Conservation (phyloP, 2,329 filamentous ascomycete genomes). For the Alternaria infectoria region DNA sequence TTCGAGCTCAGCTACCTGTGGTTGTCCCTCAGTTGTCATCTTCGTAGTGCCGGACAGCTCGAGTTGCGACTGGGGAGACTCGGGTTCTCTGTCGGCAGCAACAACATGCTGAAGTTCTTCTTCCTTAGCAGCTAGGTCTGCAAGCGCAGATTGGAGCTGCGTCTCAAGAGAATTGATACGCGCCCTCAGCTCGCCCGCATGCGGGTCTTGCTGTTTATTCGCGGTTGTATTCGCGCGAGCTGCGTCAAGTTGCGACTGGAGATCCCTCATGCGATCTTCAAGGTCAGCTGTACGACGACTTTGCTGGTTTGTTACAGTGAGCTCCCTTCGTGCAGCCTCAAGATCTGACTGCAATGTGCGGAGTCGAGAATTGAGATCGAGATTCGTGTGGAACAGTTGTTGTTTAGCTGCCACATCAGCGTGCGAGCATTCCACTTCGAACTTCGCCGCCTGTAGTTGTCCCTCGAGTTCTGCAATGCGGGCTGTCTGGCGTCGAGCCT, state of each 20-base stretch:
- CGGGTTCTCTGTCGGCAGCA: background rate
- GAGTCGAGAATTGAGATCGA: constrained; percentile 31
- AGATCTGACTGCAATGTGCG: constrained; percentile 27
- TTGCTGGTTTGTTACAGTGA: background rate
- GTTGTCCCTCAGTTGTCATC: background rate
- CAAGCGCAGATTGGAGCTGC: background rate
- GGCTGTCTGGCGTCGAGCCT: constrained; percentile 11
- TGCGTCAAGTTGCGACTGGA: background rate
- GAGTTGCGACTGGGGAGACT: background rate
- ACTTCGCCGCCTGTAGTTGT: constrained; percentile 29
- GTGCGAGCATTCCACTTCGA: constrained; percentile 34
- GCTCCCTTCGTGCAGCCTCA: constrained; percentile 7
- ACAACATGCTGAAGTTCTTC: background rate
- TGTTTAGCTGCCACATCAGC: constrained; percentile 34
- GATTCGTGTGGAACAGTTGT: constrained; percentile 31
- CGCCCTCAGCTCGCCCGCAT: constrained; percentile 14
- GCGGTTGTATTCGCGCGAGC: background rate
- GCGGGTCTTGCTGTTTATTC: constrained; percentile 8
- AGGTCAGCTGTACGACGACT: background rate
- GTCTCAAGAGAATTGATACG: constrained; percentile 5
- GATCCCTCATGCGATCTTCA: background rate
- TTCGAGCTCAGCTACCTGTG: constrained; percentile 3
- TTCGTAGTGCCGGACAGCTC: background rate
- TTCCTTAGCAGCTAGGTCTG: constrained; percentile 1
- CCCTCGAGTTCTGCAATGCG: constrained; percentile 31